These are phyloP conservation scores for Nidula niveotomentosa DNA, from an alignment of 1,284 basidiomycete genomes.

Conservation along the genomic window DNA sequence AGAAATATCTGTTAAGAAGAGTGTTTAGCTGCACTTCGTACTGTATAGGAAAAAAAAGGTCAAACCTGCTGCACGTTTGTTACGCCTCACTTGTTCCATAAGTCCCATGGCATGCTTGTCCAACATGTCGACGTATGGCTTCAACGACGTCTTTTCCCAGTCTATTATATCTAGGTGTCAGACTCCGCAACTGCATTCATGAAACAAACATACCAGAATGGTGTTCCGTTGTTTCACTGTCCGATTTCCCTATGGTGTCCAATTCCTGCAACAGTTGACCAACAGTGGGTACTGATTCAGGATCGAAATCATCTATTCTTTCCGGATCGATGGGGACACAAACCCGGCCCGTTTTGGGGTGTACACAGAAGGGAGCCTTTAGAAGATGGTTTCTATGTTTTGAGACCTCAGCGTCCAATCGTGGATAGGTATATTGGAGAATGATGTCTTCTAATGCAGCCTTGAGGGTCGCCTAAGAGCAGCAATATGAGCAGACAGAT, in stretches of 20 bases:
- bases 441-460: conserved; percentile 82
- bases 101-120: conserved; percentile 68
- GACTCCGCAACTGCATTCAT: conserved; percentile 1
- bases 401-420: conserved; percentile 96
- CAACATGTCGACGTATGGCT: conserved; percentile 89
- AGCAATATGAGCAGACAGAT: neutral
- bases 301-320: conserved; percentile 84
- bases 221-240: conserved; percentile 36
- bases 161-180: conserved; percentile 30
- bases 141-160: conserved; percentile 77
- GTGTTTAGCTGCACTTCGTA: neutral
- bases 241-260: conserved; percentile 42
- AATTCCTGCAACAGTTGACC: conserved; percentile 82
- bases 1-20: conserved; percentile 13
- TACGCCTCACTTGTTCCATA: conserved; percentile 58
- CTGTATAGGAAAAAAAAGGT: conserved; percentile 1
- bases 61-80: conserved; percentile 48
- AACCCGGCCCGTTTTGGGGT: conserved; percentile 94
- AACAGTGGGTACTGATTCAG: conserved; percentile 84
- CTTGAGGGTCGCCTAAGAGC: conserved; percentile 30
- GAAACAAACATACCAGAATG: conserved; percentile 42
- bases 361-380: conserved; percentile 96
- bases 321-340: conserved; percentile 91
- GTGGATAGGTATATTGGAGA: conserved; percentile 95
- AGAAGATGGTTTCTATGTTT: conserved; percentile 98